Evolutionary conservation across 805 yeast genomes (phyloP), one percentile per base, ranked within the genome.

Genomic region (Pichia exigua): DNA sequence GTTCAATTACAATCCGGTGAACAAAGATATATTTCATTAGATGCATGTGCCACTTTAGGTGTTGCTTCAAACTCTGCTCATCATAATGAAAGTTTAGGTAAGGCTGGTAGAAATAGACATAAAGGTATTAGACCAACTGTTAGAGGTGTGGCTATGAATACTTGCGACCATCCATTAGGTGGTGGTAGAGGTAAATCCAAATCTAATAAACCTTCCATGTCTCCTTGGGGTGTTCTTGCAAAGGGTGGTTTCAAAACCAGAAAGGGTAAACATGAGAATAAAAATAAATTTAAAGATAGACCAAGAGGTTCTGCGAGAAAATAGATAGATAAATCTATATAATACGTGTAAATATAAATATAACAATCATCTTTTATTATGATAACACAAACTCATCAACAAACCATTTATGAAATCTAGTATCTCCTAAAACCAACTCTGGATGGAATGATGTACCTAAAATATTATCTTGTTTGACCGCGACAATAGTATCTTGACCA

Each of bases 131-230:
- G 98, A 70, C 99, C 99, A 39, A 81, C 84, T 48, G 97, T 91
- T 41, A 85, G 99, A 75, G 99, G 99, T 79, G 87, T 89, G 61
- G 98, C 99, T 47, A 89, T 88, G 96, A 94, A 94, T 73, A 94
- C 94, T 57, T 81, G 83, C 66, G 97, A 94, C 71, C 99, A 94
- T 75, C 99, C 99, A 58, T 91, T 89, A 65, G 99, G 99, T 77
- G 99, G 99, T 84, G 99, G 99, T 73, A 84, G 99, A 78, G 99
- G 99, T 81, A 94, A 94, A 71, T 87, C 96, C 55, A 94, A 94
- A 82, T 88, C 96, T 57, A 91, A 92, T 72, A 92, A 89, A 74
- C 78, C 86, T 54, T 87, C 98, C 20, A 88, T 86, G 75, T 87
- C 96, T 51, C 95, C 95, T 68, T 92, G 98, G 97, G 99, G 99